A percentile compares a stretch with the other conserved stretches of the same genome.
Conservation (phyloP, 2,329 filamentous ascomycete species). For the Aureobasidium namibiae region DNA sequence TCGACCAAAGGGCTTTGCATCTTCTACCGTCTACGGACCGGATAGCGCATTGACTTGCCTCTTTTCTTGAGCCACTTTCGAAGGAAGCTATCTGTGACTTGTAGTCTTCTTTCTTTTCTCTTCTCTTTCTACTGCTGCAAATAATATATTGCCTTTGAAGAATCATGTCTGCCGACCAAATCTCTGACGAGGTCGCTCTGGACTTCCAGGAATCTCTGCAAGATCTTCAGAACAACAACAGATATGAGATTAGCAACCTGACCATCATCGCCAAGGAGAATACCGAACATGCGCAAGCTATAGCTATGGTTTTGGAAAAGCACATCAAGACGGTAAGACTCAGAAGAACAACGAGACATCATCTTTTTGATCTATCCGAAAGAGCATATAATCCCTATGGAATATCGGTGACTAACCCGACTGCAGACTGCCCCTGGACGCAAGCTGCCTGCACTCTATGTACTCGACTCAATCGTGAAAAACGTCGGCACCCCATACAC, state of each 20-base stretch:
- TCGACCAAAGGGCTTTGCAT: not conserved
- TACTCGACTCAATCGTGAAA: conserved; percentile 96
- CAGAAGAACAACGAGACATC: not conserved
- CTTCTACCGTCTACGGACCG: conserved; percentile 6
- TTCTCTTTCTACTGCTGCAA: conserved; percentile 13
- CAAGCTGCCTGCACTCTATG: conserved; percentile 92
- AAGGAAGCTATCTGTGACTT: conserved; percentile 13
- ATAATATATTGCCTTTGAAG: conserved; percentile 20
- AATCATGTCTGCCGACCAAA: conserved; percentile 43
- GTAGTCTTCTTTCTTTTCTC: conserved; percentile 11
- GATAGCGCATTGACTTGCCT: conserved; percentile 12
- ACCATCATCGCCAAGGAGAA: conserved; percentile 97
- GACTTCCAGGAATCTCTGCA: conserved; percentile 92
- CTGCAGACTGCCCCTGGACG: conserved; percentile 72
- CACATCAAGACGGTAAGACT: conserved; percentile 86
- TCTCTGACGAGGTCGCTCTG: conserved; percentile 80
- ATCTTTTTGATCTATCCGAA: not conserved
- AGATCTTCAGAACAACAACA: conserved; percentile 82
- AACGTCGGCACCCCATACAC: conserved; percentile 98
- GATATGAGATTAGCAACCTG: conserved; percentile 93
- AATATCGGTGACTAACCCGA: conserved; percentile 30
- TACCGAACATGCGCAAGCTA: conserved; percentile 88
- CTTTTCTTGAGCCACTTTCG: conserved; percentile 2
- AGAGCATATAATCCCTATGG: not conserved
- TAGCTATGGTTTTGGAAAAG: conserved; percentile 80